A percentile compares a stretch with the other conserved stretches of the same genome.
These are phyloP conservation scores for Saccharomycopsis hybrid DNA, from an alignment of 1,139 yeast species.

Conservation along the genomic window DNA sequence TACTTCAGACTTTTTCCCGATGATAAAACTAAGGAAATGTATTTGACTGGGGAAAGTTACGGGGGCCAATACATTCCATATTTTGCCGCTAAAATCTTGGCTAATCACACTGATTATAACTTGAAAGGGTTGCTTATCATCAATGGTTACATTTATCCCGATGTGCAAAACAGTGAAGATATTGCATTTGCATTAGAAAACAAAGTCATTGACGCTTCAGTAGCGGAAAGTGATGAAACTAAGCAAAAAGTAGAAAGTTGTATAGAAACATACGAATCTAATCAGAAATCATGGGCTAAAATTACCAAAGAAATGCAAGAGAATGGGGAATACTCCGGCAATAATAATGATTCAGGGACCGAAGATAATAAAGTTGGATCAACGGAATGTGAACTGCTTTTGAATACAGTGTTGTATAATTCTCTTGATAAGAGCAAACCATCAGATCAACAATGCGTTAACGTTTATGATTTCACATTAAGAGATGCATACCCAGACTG, in stretches of 20 bases:
- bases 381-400: constrained; percentile 22
- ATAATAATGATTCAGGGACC: constrained; percentile 5
- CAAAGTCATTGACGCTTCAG: constrained; percentile 40
- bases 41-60: constrained; percentile 75
- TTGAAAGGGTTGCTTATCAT: constrained; percentile 61
- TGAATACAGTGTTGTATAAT: constrained; percentile 14
- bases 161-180: constrained; percentile 70
- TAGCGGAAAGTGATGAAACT: background rate
- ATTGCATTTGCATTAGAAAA: constrained; percentile 62
- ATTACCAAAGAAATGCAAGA: constrained; percentile 22
- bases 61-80: constrained; percentile 87
- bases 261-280: background rate
- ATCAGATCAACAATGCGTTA: constrained; percentile 40
- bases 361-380: constrained; percentile 12
- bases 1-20: constrained; percentile 62
- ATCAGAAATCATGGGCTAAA: constrained; percentile 1
- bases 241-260: constrained; percentile 4
- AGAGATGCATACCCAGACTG: constrained; percentile 62
- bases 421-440: constrained; percentile 11
- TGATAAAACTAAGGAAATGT: constrained; percentile 48
- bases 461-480: constrained; percentile 64
- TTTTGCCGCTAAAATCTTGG: constrained; percentile 49
- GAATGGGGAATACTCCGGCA: constrained; percentile 18
- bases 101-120: constrained; percentile 32
- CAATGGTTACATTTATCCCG: constrained; percentile 80